Conservation (phyloP, 192 early-diverging fungal species). For the Ambispora gerdemannii region DNA sequence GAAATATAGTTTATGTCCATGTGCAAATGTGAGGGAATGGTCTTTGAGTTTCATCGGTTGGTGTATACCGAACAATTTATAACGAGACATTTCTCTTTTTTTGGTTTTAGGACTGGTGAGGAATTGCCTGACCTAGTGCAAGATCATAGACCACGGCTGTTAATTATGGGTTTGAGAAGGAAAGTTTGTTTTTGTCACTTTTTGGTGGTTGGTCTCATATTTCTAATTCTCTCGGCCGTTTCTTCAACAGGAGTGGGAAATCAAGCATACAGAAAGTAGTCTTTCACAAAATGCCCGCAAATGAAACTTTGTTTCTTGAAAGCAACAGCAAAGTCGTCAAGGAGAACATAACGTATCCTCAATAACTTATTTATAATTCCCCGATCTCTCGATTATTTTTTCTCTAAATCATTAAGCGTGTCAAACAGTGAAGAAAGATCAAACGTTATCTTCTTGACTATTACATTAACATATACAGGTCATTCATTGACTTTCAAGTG, state of each 20-base stretch:
- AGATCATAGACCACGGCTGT: conserved; percentile 38
- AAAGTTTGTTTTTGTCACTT: conserved; percentile 7
- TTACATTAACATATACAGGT: conserved; percentile 41
- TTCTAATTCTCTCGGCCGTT: not conserved
- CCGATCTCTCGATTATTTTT: too few relatives aligned
- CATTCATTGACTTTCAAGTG: conserved; percentile 81
- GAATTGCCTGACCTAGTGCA: conserved; percentile 12
- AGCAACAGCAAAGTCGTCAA: conserved; percentile 71
- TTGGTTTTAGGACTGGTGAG: not conserved
- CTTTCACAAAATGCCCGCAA: conserved; percentile 84
- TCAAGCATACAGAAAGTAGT: conserved; percentile 82
- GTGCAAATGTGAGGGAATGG: not conserved
- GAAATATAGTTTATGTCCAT: not conserved
- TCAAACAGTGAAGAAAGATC: too few relatives aligned
- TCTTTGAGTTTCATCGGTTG: not conserved
- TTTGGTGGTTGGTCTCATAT: not conserved
- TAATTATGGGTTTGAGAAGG: conserved; percentile 50
- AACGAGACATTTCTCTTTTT: not conserved
- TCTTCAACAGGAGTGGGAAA: conserved; percentile 70
- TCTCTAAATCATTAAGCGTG: too few relatives aligned
- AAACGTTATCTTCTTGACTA: too few relatives aligned
- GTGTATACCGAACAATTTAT: too few relatives aligned
- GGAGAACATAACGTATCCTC: conserved; percentile 61
- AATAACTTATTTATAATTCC: too few relatives aligned
- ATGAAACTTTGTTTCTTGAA: conserved; percentile 83